Evolutionary conservation across 805 yeast genomes (phyloP).

Genomic region (Cyberlindnera amylophila): DNA sequence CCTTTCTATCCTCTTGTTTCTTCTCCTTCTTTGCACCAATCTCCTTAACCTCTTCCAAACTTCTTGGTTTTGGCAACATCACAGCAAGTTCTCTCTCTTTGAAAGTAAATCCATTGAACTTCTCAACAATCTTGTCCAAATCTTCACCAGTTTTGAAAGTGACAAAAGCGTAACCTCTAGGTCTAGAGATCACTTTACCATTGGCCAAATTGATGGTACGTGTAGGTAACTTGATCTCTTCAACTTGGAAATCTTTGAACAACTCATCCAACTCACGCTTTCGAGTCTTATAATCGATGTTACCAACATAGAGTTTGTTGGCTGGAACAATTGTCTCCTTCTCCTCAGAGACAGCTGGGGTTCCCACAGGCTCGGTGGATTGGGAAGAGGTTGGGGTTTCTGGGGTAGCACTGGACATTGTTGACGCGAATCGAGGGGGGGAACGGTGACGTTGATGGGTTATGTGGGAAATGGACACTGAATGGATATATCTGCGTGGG

Average conservation of each 20-base stretch:
- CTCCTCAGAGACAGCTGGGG: not conserved
- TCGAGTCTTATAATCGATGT: slow-evolving; percentile 57
- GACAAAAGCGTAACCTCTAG: slow-evolving; percentile 58
- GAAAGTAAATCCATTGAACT: slow-evolving; percentile 39
- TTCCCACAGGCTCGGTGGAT: slow-evolving; percentile 1
- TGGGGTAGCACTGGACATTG: not conserved
- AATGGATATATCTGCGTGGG: too few species aligned
- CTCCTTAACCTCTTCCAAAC: slow-evolving; percentile 10
- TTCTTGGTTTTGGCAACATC: slow-evolving; percentile 45
- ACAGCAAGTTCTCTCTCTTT: slow-evolving; percentile 47
- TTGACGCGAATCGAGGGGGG: too few species aligned
- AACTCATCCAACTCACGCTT: slow-evolving; percentile 52
- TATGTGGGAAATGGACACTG: too few species aligned
- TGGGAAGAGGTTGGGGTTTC: not conserved
- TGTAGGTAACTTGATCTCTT: slow-evolving; percentile 51
- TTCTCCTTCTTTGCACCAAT: too few species aligned
- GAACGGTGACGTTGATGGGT: too few species aligned
- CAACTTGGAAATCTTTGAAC: slow-evolving; percentile 45
- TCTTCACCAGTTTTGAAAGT: slow-evolving; percentile 44
- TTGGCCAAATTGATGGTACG: slow-evolving; percentile 30
- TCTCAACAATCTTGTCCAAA: slow-evolving; percentile 38
- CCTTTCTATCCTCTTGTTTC: too few species aligned
- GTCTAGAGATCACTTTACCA: slow-evolving; percentile 36
- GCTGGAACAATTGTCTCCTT: not conserved
- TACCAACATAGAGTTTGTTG: slow-evolving; percentile 60